Percentiles rank a stretch among this genome's conserved stretches.
Evolutionary conservation across 352 stramenopile genomes (phyloP).

Genomic region (Globisporangium nunn): DNA sequence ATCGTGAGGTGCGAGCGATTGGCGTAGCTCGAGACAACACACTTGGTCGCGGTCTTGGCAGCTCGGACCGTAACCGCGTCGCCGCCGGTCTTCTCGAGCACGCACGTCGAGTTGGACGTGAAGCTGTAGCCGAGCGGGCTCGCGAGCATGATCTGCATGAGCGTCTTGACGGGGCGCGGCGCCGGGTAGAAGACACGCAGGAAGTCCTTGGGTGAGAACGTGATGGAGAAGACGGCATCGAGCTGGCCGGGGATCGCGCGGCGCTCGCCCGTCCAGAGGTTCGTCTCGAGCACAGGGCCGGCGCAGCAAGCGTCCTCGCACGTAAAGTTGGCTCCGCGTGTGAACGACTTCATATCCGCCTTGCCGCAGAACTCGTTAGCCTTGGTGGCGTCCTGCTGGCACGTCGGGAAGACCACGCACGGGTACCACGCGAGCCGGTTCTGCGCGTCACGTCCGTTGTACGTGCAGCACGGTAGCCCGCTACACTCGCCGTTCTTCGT

Average conservation of each 20-base stretch:
- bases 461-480: constrained; percentile 71
- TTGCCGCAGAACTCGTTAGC: constrained; percentile 45
- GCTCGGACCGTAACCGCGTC: not conserved
- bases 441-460: constrained; percentile 52
- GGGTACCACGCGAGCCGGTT: constrained; percentile 75
- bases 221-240: constrained; percentile 73
- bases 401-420: constrained; percentile 74
- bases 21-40: constrained; percentile 38
- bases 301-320: constrained; percentile 71
- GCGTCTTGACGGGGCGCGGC: constrained; percentile 24
- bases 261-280: constrained; percentile 50
- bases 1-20: constrained; percentile 62
- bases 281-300: constrained; percentile 59
- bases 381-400: constrained; percentile 58
- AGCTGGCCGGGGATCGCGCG: constrained; percentile 60
- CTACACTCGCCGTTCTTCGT: constrained; percentile 64
- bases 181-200: constrained; percentile 52
- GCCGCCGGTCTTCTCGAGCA: constrained; percentile 22
- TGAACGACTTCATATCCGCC: constrained; percentile 49
- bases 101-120: constrained; percentile 31
- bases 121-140: constrained; percentile 66
- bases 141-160: constrained; percentile 73
- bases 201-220: constrained; percentile 63
- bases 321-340: constrained; percentile 38
- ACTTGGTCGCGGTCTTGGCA: constrained; percentile 24